Evolutionary conservation across 192 early-diverging fungal genomes (phyloP), one percentile per base, ranked within the genome.

Genomic region (Glomus cerebriforme): DNA sequence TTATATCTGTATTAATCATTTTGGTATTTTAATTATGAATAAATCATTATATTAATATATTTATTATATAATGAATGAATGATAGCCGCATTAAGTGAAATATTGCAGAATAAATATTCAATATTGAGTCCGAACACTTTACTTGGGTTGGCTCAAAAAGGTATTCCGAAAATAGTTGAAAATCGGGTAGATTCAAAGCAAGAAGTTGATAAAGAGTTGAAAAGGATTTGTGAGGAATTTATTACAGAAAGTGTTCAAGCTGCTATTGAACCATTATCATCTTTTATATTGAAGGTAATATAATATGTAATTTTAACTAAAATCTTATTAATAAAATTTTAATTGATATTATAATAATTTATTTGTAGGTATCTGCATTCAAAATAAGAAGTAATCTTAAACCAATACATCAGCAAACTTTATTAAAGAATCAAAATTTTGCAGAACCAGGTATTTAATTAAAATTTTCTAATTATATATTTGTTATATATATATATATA

Each of bases 171-270:
- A 31, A 75, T 91, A 27, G 81, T 89, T 1, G 85, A 88, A 59
- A 87, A 66, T 75, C 76, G 75, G 9, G 26, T 75, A 6, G 85
- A 85, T 69, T 72, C 85, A 7, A 68, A 80, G 35, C 77, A 64
- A 59, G 87, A 91, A 73, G 89, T 95, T 12, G 91, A 94, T 73
- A 66, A 82, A 35, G 89, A 92, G 58, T 79, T 95, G 37, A 93
- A 93, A 79, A 82, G 82, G 5, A 87, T 90, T 13, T 96, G 93
- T 73, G 94, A 96, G 80, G 90, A 90, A 10, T 93, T 94, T 78
- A 94, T 95, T 74, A 67, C 91, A 32, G 89, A 93, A 35, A 89
- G 87, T 66, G 87, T 90, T n/a, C 88, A 88, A 65, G 82, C 79
- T 0, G 85, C 86, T 31, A 88, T 91, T 6, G 90, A 94, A 62